Base-by-base conservation (phyloP, 1,139 yeast species). In the Blastobotrys buckinghamii region DNA sequence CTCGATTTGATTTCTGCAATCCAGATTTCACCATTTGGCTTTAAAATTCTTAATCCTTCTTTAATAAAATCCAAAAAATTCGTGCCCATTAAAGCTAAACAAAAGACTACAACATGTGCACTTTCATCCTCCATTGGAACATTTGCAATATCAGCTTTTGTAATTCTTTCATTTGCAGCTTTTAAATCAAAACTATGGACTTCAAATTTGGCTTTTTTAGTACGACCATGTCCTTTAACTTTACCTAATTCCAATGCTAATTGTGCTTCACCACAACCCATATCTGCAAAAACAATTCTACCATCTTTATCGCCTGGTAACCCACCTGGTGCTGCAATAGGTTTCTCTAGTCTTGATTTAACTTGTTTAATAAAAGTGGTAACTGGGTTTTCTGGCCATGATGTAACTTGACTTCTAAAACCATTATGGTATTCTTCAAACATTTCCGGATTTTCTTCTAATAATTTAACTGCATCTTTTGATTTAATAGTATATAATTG, bases 261-360 rank as follows among this genome's bases (percentile, higher is more conserved):
- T 60, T 84, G 85, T 0, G 97, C 97, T 66, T 92, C 98, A 45
- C 98, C 98, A 67, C 98, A 92, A 12, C 98, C 98, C 97, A 92
- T 89, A 69, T 92, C 98, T 0, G 97, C 97, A 49, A 92, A 77
- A 1, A 84, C 88, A 35, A 89, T 82, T 38, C 69, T 70, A 17
- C 70, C 69, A 27, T 60, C 62, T 34, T 56, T 53, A 20, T 60
- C 64, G 13, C 67, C 68, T 1, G 96, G 96, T 51, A 90, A 73
- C 1, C 97, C 97, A 55, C 97, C 97, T 1, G 97, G 97, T 0
- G 97, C 96, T 66, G 84, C 87, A 6, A 89, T 81, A 26, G 82
- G 82, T 64, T 80, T 83, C 29, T 73, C 67, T 0, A 82, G 71
- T 53, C 95, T 76, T 27, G 69, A 68, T 55, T 78, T 78, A 48